Evolutionary conservation across 1,284 basidiomycete genomes (phyloP), one percentile per base, ranked within the genome.

Genomic region (Ceratobasidium sp.): DNA sequence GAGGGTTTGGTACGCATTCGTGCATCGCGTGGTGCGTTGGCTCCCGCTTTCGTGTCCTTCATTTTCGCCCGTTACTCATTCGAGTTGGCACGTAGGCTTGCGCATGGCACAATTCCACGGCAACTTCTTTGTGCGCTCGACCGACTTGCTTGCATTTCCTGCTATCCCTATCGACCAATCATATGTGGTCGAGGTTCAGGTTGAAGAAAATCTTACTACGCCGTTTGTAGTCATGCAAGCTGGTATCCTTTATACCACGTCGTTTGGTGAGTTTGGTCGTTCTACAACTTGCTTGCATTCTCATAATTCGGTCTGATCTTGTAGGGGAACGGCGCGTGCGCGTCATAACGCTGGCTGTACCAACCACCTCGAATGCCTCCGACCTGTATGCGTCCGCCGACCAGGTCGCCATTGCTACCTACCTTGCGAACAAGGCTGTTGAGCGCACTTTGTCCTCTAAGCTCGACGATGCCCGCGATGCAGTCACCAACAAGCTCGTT

Each of bases 1-100:
- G 98, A 99, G 83, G 97, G 96, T n/a, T 95, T 99, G 75, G 96
- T 98, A 87, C 94, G 98, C 81, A 94, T 99, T 46, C 95, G 98
- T 77, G 96, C 96, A 34, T 94, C 96, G 1, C 88, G 94, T 84
- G 95, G 92, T 37, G 9, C 2, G 34, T 37, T 37, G 9, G 9
- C 34, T 37, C 34, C 34, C 34, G 34, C 0, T 37, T 37, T 37
- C n/a, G 34, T 37, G 9, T 37, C 34, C 5, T 37, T 3, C 34
- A 9, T 37, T 37, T 37, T 37, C 34, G 34, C 34, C 9, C 34
- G 34, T 37, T 37, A 9, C 5, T 37, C 34, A 37, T 9, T 9
- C 34, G 9, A 5, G 9, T 37, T n/a, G n/a, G n/a, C n/a, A 9
- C 34, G 9, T 37, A 37, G 34, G 34, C 75, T 85, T 99, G 74